Conservation (phyloP, 2,329 filamentous ascomycete genomes). For the Colletotrichum liriopes region DNA sequence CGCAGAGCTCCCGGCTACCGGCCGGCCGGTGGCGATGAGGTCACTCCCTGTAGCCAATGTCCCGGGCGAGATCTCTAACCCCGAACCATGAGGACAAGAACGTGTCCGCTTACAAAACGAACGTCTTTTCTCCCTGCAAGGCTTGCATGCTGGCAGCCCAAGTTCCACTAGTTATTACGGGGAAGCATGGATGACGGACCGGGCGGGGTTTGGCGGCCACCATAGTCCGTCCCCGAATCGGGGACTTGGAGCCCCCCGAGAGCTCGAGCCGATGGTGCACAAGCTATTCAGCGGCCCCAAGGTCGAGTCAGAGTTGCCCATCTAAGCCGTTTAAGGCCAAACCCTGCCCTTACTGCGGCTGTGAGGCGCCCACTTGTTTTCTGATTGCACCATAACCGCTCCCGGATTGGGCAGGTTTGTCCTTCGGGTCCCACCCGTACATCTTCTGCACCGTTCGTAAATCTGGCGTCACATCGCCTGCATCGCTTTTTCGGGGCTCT, state of each 20-base stretch:
- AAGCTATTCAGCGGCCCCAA: constrained; percentile 10
- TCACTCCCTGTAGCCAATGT: constrained; percentile 18
- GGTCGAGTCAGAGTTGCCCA: neutral
- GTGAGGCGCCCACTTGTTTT: neutral
- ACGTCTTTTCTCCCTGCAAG: neutral
- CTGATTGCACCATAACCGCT: constrained; percentile 32
- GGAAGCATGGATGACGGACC: constrained; percentile 16
- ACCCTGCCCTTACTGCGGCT: neutral
- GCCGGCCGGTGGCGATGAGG: constrained; percentile 34
- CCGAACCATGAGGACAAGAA: neutral
- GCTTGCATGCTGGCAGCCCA: constrained; percentile 12
- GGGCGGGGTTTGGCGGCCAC: constrained; percentile 22
- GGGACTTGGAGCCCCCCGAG: constrained; percentile 27
- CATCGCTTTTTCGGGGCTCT: neutral
- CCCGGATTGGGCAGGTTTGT: neutral
- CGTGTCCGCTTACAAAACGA: neutral
- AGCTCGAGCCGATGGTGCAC: constrained; percentile 9
- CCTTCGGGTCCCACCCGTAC: neutral
- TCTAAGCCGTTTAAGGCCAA: constrained; percentile 14
- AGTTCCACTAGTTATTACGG: constrained; percentile 2
- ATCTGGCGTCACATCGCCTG: constrained; percentile 27
- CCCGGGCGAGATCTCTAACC: neutral
- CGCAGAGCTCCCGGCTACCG: constrained; percentile 26
- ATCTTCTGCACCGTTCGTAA: constrained; percentile 26
- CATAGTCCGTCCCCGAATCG: constrained; percentile 20